Evolutionary conservation across 805 yeast genomes (phyloP).

Genomic region (Pichia paraexigua): DNA sequence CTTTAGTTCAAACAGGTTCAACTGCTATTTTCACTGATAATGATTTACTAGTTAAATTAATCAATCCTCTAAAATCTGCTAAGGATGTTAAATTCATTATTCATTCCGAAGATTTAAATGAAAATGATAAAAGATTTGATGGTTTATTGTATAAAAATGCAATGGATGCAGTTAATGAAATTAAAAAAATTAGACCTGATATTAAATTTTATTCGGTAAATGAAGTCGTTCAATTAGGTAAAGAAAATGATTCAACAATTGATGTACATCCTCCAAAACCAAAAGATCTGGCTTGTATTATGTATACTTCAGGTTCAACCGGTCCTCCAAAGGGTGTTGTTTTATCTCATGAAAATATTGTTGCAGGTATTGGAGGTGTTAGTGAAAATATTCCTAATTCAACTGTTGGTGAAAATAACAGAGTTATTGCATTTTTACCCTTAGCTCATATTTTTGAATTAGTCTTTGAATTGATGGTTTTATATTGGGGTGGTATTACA

Average conservation of each 20-base stretch:
- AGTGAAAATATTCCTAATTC: constrained; percentile 49
- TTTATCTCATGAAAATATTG: constrained; percentile 53
- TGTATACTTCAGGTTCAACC: constrained; percentile 85
- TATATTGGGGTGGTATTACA: constrained; percentile 83
- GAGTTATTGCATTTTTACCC: constrained; percentile 83
- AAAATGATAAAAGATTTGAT: constrained; percentile 51
- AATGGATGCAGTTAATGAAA: constrained; percentile 46
- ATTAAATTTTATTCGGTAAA: constrained; percentile 55
- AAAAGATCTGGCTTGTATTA: constrained; percentile 61
- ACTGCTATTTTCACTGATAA: constrained; percentile 80
- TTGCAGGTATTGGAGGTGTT: constrained; percentile 86
- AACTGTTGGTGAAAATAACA: constrained; percentile 48
- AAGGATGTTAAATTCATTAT: constrained; percentile 58
- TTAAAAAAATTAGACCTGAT: constrained; percentile 68
- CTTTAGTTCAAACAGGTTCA: constrained; percentile 75
- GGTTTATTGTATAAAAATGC: constrained; percentile 57
- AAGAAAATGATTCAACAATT: constrained; percentile 34
- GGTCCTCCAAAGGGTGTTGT: constrained; percentile 84
- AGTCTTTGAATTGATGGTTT: constrained; percentile 68
- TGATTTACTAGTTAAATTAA: constrained; percentile 53
- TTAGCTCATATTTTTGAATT: constrained; percentile 94
- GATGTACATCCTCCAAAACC: constrained; percentile 42
- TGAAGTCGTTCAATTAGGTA: constrained; percentile 62
- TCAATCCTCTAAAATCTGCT: constrained; percentile 65
- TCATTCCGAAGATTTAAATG: constrained; percentile 54